phyloP scores from a whole-genome alignment of 1,284 basidiomycete genomes.

The Mycena sp. region DNA sequence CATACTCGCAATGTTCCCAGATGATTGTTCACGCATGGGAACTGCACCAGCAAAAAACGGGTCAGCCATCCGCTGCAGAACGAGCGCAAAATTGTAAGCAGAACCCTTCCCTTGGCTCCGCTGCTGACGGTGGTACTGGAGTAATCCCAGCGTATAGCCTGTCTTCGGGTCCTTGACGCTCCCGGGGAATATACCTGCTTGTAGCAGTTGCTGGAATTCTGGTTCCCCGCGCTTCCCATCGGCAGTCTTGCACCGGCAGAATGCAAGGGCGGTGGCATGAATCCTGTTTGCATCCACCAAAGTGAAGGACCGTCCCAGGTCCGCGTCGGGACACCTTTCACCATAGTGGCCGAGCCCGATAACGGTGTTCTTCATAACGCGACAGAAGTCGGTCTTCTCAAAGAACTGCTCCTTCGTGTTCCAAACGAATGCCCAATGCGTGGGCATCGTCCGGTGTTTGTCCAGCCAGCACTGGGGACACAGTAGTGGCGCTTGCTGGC shows the following conservation, averaged over 20 bases:
- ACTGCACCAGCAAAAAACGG: constrained; percentile 9
- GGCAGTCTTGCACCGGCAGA: constrained; percentile 6
- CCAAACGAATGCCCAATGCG: no score
- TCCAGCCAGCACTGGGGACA: no score
- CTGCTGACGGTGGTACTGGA: constrained; percentile 2
- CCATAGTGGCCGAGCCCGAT: no score
- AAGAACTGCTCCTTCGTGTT: no score
- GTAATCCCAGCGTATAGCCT: constrained; percentile 1
- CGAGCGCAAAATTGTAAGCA: constrained; percentile 9
- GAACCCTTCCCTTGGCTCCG: constrained; percentile 16
- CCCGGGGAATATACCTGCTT: constrained; percentile 12
- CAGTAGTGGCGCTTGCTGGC: no score
- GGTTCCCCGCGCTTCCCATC: background rate
- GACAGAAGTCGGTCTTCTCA: no score
- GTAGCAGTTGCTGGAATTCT: constrained; percentile 4
- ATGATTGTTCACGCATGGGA: background rate
- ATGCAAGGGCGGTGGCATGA: constrained; percentile 13
- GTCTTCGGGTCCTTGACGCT: constrained; percentile 8
- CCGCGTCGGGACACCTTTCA: no score
- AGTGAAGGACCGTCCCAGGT: constrained; percentile 4
- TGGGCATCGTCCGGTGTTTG: no score
- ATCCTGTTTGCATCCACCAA: constrained; percentile 14
- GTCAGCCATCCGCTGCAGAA: constrained; percentile 6
- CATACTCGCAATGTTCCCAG: background rate
- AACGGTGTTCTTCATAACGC: no score